Conservation (phyloP, 2,329 filamentous ascomycete genomes). For the Claviceps sp. region DNA sequence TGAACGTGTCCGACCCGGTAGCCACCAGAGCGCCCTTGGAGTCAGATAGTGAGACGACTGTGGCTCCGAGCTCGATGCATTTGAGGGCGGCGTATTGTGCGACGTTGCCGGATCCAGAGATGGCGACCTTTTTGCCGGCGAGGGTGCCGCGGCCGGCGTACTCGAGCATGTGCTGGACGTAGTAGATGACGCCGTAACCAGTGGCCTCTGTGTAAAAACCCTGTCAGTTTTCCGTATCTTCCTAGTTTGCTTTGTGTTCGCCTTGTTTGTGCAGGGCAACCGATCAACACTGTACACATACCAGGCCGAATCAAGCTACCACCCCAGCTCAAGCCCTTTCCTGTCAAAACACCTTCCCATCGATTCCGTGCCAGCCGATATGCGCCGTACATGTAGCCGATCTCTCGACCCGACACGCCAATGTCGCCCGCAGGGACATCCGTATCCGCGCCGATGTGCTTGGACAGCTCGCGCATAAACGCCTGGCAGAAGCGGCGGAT, state of each 20-base stretch:
- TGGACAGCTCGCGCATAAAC: slow-evolving; percentile 92
- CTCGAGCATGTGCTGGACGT: slow-evolving; percentile 89
- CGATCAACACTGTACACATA: slow-evolving; percentile 13
- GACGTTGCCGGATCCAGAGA: slow-evolving; percentile 95
- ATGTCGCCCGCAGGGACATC: slow-evolving; percentile 97
- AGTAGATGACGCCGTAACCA: slow-evolving; percentile 92
- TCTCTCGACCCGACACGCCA: slow-evolving; percentile 81
- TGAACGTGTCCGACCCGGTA: slow-evolving; percentile 53
- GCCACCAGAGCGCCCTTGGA: slow-evolving; percentile 75
- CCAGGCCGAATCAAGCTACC: slow-evolving; percentile 79
- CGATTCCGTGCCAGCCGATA: slow-evolving; percentile 81
- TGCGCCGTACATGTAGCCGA: slow-evolving; percentile 88
- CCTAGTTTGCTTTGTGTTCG: too few relatives aligned
- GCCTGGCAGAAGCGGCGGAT: slow-evolving; percentile 93
- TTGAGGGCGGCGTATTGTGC: slow-evolving; percentile 96
- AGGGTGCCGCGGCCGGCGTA: slow-evolving; percentile 80
- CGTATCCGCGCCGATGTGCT: slow-evolving; percentile 91
- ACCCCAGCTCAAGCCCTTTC: slow-evolving; percentile 89
- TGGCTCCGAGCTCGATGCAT: slow-evolving; percentile 88
- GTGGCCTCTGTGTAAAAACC: slow-evolving; percentile 56
- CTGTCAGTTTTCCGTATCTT: not conserved
- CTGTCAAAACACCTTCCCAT: slow-evolving; percentile 93
- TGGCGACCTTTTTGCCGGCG: slow-evolving; percentile 81
- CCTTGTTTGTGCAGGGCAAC: not conserved
- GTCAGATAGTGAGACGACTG: slow-evolving; percentile 86